These are phyloP conservation scores for Cordia subcordata DNA, from an alignment of 257 asterid species.

Conservation along the genomic window DNA sequence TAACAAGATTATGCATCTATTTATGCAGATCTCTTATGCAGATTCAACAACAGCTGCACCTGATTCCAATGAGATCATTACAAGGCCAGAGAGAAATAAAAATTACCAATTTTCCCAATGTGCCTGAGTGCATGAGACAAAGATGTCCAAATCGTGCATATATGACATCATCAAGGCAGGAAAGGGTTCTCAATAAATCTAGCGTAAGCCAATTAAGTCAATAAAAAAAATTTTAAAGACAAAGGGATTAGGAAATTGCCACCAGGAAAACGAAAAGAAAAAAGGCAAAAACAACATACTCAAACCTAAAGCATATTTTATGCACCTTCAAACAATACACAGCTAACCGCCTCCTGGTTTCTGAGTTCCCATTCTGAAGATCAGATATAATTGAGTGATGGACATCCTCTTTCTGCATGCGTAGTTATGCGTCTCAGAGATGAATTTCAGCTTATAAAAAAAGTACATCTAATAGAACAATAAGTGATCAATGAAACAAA, in stretches of 20 bases:
- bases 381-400: conserved; percentile 98
- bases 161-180: too few relatives aligned
- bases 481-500: conserved; percentile 1
- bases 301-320: conserved; percentile 7
- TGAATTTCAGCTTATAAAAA: conserved; percentile 7
- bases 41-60: too few relatives aligned
- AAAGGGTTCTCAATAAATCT: neutral
- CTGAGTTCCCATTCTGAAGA: conserved; percentile 94
- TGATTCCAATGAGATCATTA: too few relatives aligned
- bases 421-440: conserved; percentile 6
- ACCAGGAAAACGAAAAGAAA: conserved; percentile 1
- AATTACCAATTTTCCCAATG: too few relatives aligned
- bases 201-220: neutral
- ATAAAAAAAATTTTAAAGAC: too few relatives aligned
- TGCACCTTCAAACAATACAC: conserved; percentile 91
- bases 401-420: conserved; percentile 93
- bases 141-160: too few relatives aligned
- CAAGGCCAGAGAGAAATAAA: too few relatives aligned
- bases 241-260: too few relatives aligned
- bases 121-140: too few relatives aligned
- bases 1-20: too few relatives aligned
- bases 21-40: too few relatives aligned
- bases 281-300: neutral
- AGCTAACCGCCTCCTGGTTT: conserved; percentile 95
- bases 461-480: conserved; percentile 9